A percentile compares a stretch with the other conserved stretches of the same genome.
Evolutionary conservation across 1,284 basidiomycete genomes (phyloP).

Genomic region (Ustilago hordei): DNA sequence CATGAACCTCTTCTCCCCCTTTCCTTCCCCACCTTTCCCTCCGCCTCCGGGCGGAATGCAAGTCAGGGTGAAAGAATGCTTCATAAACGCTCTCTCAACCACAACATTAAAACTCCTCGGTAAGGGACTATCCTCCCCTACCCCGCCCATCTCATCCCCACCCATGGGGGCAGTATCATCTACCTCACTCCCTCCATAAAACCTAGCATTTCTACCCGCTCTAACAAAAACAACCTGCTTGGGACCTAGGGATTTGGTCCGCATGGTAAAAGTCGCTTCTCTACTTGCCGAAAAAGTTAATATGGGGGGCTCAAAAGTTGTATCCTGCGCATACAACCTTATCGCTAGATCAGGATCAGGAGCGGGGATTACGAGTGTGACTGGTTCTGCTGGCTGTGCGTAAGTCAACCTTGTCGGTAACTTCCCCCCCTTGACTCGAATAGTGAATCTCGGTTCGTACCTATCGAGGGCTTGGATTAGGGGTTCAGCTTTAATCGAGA

Average conservation of each 20-base stretch:
- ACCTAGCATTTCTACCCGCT: constrained; percentile 54
- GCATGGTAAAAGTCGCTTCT: constrained; percentile 60
- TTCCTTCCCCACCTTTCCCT: not conserved
- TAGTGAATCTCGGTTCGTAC: constrained; percentile 44
- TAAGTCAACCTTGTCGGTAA: constrained; percentile 55
- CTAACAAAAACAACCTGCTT: constrained; percentile 62
- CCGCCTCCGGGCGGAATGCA: not conserved
- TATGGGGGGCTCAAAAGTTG: constrained; percentile 62
- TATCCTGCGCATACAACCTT: constrained; percentile 60
- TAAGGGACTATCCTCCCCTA: constrained; percentile 26
- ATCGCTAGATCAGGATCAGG: constrained; percentile 64
- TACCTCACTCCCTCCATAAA: constrained; percentile 46
- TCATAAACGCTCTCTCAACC: constrained; percentile 61
- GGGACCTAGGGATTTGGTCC: constrained; percentile 53
- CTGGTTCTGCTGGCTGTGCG: constrained; percentile 57
- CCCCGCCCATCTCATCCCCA: not conserved
- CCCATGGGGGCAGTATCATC: constrained; percentile 11
- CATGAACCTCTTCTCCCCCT: constrained; percentile 43
- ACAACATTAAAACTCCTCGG: constrained; percentile 50
- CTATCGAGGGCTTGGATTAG: constrained; percentile 53
- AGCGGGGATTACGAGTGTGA: constrained; percentile 58
- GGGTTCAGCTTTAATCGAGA: constrained; percentile 54
- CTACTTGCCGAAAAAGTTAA: constrained; percentile 54
- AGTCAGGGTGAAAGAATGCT: constrained; percentile 54
- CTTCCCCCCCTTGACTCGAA: constrained; percentile 44